Evolutionary conservation across 2,329 filamentous ascomycete species (phyloP).

Genomic region (Fusarium sp.): DNA sequence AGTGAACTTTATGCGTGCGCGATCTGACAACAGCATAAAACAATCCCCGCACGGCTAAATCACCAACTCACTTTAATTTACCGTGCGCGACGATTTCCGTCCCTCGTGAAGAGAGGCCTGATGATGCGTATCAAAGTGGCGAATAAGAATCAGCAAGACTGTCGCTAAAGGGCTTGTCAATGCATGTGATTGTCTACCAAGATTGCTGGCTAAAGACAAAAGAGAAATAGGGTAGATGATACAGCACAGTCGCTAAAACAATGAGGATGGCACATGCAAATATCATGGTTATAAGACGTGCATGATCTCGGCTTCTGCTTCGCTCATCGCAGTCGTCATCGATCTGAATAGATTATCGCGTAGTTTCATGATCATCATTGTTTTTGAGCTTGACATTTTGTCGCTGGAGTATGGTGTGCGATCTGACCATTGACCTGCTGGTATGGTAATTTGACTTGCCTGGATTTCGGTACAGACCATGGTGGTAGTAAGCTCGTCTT

Average conservation of each 20-base stretch:
- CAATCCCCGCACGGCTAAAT: not conserved
- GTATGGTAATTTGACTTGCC: too few relatives aligned
- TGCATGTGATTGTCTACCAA: not conserved
- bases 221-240: not conserved
- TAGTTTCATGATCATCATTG: rapidly evolving
- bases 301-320: rapidly evolving
- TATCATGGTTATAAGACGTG: not conserved
- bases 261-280: not conserved
- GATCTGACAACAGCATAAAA: not conserved
- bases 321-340: not conserved
- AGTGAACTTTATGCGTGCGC: not conserved
- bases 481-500: too few relatives aligned
- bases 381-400: not conserved
- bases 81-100: not conserved
- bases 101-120: not conserved
- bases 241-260: not conserved
- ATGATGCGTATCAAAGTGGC: not conserved
- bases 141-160: not conserved
- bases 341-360: rapidly evolving
- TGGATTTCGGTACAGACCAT: too few relatives aligned
- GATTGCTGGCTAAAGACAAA: not conserved
- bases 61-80: too few relatives aligned
- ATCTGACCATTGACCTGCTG: too few relatives aligned
- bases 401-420: too few relatives aligned
- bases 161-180: too few relatives aligned